Percentiles rank a stretch among this genome's conserved stretches.
Evolutionary conservation across 345 rosid genomes (phyloP).

Genomic region (Gossypium thurberi): DNA sequence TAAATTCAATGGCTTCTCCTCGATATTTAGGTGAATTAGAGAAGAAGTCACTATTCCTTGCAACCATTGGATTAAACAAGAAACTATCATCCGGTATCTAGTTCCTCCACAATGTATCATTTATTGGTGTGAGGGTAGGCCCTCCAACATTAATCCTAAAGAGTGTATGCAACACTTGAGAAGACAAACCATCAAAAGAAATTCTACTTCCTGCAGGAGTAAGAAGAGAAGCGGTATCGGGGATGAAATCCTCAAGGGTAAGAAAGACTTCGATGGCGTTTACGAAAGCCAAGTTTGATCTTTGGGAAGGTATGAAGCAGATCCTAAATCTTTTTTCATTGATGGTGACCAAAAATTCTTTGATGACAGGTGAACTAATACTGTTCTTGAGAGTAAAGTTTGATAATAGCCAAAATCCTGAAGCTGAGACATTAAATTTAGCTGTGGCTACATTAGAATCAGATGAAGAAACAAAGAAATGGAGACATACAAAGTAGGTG

Average conservation of each 20-base stretch:
- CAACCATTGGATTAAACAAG: constrained; percentile 14
- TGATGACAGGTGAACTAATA: too few species aligned
- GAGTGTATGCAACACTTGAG: neutral
- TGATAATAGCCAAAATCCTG: constrained; percentile 22
- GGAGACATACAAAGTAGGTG: constrained; percentile 36
- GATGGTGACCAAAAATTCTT: too few species aligned
- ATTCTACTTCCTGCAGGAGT: neutral
- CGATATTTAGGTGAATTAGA: neutral
- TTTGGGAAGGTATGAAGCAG: too few species aligned
- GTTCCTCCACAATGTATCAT: constrained; percentile 33
- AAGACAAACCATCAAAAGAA: neutral
- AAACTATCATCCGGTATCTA: constrained; percentile 36
- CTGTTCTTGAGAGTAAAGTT: constrained; percentile 19
- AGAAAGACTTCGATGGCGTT: constrained; percentile 58
- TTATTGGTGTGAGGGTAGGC: neutral
- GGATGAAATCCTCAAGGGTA: constrained; percentile 19
- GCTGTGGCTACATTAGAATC: constrained; percentile 27
- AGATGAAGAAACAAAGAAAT: constrained; percentile 21
- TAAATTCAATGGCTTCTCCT: neutral
- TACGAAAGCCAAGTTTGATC: constrained; percentile 28
- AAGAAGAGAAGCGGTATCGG: neutral
- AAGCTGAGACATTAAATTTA: constrained; percentile 27
- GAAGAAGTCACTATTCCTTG: neutral
- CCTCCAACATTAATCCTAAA: constrained; percentile 32
- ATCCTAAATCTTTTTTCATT: too few species aligned